A percentile compares a stretch with the other conserved stretches of the same genome.
These are phyloP conservation scores for Dorcoceras hygrometricum DNA, from an alignment of 257 asterid genomes.

Conservation along the genomic window DNA sequence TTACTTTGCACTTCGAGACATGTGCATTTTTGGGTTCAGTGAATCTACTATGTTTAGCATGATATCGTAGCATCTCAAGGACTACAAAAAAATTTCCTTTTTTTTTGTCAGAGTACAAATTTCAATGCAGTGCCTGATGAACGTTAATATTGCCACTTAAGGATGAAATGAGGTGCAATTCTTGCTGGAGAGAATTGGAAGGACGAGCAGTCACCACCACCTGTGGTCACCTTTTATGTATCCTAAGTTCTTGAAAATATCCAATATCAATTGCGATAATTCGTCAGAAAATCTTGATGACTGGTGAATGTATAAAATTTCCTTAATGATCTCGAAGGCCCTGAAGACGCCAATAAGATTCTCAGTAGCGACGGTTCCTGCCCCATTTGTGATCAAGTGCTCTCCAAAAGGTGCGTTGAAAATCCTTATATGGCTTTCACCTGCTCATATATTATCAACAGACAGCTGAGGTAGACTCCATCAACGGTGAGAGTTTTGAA, in stretches of 20 bases:
- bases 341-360: slow-evolving; percentile 86
- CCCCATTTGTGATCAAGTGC: slow-evolving; percentile 97
- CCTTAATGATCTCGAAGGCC: slow-evolving; percentile 65
- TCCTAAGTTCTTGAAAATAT: slow-evolving; percentile 36
- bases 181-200: slow-evolving; percentile 96
- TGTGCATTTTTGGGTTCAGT: background rate
- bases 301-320: slow-evolving; percentile 29
- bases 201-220: slow-evolving; percentile 88
- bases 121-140: slow-evolving; percentile 21
- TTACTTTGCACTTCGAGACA: background rate
- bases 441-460: slow-evolving; percentile 13
- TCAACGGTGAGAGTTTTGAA: slow-evolving; percentile 3
- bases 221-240: slow-evolving; percentile 94
- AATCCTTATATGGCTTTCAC: slow-evolving; percentile 8
- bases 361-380: slow-evolving; percentile 87
- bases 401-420: slow-evolving; percentile 74
- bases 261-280: background rate
- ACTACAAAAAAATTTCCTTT: background rate
- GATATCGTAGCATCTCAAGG: background rate
- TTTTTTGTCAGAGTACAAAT: slow-evolving; percentile 22
- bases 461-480: slow-evolving; percentile 2
- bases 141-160: slow-evolving; percentile 21
- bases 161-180: slow-evolving; percentile 83
- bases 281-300: slow-evolving; percentile 14
- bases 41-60: slow-evolving; percentile 7